Percentiles rank a stretch among this genome's conserved stretches.
These are phyloP conservation scores for Phylloboletellus chloephorus DNA, from an alignment of 1,284 basidiomycete species.

Conservation along the genomic window DNA sequence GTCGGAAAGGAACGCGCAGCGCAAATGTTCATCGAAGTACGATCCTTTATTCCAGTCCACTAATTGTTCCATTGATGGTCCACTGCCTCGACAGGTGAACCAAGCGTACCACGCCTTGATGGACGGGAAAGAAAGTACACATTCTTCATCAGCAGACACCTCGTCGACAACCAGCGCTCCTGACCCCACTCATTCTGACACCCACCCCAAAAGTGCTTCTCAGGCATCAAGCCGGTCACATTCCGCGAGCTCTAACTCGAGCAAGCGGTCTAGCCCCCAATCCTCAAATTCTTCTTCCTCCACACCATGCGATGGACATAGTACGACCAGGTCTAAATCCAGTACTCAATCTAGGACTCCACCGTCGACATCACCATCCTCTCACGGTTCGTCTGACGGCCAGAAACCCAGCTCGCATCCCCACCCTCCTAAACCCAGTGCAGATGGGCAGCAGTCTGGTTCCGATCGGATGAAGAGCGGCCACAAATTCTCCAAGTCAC, in stretches of 20 bases:
- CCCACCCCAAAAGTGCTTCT: slow-evolving; percentile 18
- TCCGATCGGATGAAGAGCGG: slow-evolving; percentile 17
- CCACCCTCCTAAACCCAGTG: slow-evolving; percentile 9
- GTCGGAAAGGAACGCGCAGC: slow-evolving; percentile 33
- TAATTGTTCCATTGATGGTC: slow-evolving; percentile 20
- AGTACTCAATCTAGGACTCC: slow-evolving; percentile 11
- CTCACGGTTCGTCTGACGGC: slow-evolving; percentile 7
- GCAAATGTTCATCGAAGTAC: slow-evolving; percentile 31
- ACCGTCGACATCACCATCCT: slow-evolving; percentile 10
- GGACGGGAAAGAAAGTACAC: slow-evolving; percentile 69
- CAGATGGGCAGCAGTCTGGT: slow-evolving; percentile 14
- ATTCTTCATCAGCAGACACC: slow-evolving; percentile 23
- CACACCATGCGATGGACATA: slow-evolving; percentile 12
- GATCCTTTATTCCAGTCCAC: background rate
- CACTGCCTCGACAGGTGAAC: slow-evolving; percentile 24
- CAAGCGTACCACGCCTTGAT: slow-evolving; percentile 52
- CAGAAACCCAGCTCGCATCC: slow-evolving; percentile 16
- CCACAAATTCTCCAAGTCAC: slow-evolving; percentile 19
- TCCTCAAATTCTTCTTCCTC: slow-evolving; percentile 11
- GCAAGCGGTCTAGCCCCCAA: slow-evolving; percentile 18
- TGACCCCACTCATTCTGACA: slow-evolving; percentile 22
- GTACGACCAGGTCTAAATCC: slow-evolving; percentile 11
- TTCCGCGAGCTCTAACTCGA: slow-evolving; percentile 28
- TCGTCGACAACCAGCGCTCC: slow-evolving; percentile 23
- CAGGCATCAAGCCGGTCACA: slow-evolving; percentile 29